Base-by-base conservation (phyloP, 148 eudicot species). In the Rheum nobile region DNA sequence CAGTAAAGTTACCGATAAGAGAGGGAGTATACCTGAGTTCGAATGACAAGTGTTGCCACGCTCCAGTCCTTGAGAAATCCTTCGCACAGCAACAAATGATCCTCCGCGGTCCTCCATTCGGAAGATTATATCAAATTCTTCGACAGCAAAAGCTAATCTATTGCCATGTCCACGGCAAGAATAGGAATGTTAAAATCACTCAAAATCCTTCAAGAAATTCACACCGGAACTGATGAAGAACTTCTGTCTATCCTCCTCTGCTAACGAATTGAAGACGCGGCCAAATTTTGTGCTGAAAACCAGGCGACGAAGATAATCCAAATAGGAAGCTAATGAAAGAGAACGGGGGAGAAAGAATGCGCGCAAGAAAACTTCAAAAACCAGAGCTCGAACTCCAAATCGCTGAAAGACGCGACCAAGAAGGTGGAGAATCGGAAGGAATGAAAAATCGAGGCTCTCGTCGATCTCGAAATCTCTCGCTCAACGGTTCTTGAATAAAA, bases 81-180 rank as follows among this genome's bases (percentile, higher is more conserved):
- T 84, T 75, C 97, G 82, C 14, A 95, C 98, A 13, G 98, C 98
- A 17, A 95, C 98, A 37, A 95, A 95, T 29, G 98, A 95, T 75
- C 90, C 93, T 75, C 96, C 93, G 69, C 96, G 87, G 74, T 90
- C 98, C 38, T 87, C 96, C 98, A 91, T 95, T 76, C 71, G 41
- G 39, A 65, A 65, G 39, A 65, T 65, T 17, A 17, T 14, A 32
- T 65, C 70, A 31, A 16, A 65, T 32, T 31, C 39, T 65, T 8
- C 39, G n/a, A 65, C 70, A 32, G 6, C 22, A 31, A 17, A 65
- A 34, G 39, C 70, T 65, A 65, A 65, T 65, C 70, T 9, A 21
- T 31, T 16, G 9, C 41, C 70, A 65, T 65, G n/a, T 10, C 67
- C 17, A 61, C 17, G 9, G 41, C 22, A 31, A 65, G 32, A 65